phyloP scores from a whole-genome alignment of 2,329 filamentous ascomycete species.

The Trichoderma pleuroti region DNA sequence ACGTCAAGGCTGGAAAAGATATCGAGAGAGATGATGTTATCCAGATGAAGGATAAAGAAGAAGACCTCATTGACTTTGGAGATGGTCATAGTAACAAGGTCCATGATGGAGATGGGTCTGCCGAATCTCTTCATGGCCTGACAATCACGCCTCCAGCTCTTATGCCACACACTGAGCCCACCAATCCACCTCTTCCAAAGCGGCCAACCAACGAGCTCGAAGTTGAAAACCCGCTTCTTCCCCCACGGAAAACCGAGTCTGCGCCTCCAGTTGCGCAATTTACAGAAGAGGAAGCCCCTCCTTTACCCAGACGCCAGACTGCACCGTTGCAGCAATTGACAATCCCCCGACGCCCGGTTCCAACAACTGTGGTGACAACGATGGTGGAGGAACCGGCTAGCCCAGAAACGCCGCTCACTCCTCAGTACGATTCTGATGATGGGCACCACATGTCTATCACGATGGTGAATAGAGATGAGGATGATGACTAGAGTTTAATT shows the following conservation, averaged over 20 bases:
- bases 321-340: not conserved
- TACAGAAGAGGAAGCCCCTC: not conserved
- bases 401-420: slow-evolving; percentile 26
- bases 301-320: slow-evolving; percentile 12
- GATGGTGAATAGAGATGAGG: slow-evolving; percentile 37
- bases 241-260: not conserved
- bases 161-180: slow-evolving; percentile 21
- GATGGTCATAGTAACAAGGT: slow-evolving; percentile 4
- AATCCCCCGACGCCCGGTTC: slow-evolving; percentile 14
- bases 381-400: not conserved
- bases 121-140: slow-evolving; percentile 29
- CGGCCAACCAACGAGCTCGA: slow-evolving; percentile 14
- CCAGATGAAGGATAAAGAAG: slow-evolving; percentile 40
- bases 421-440: slow-evolving; percentile 31
- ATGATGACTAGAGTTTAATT: slow-evolving; percentile 24
- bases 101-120: slow-evolving; percentile 14
- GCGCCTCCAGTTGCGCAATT: not conserved
- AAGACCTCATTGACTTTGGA: slow-evolving; percentile 31
- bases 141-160: slow-evolving; percentile 29
- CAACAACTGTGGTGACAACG: not conserved
- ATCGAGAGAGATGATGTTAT: slow-evolving; percentile 54
- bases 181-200: slow-evolving; percentile 24
- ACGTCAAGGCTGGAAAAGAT: slow-evolving; percentile 41
- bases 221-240: not conserved
- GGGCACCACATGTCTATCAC: slow-evolving; percentile 36